Base-by-base conservation (phyloP, 2,329 filamentous ascomycete species). In the Niveomyces coronatus region DNA sequence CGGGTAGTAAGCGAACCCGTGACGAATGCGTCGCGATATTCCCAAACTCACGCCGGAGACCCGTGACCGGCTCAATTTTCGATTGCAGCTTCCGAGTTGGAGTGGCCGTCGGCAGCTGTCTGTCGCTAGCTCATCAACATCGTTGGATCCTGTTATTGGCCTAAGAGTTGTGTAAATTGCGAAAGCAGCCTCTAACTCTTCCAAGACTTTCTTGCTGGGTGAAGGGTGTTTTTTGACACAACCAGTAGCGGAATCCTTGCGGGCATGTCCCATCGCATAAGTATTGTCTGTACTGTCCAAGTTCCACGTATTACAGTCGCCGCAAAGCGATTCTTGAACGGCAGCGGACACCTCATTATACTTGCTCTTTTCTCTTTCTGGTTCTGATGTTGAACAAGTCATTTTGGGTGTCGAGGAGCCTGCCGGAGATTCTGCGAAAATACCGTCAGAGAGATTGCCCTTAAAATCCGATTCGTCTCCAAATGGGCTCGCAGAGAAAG, bases 161-260 rank as follows among this genome's bases (percentile, higher is more conserved):
- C 48, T 47, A 4, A 53, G 39, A 17, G 45, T 42, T 9, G 47
- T 46, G 35, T 61, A 62, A 15, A 51, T 48, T 37, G 52, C 53
- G 14, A 66, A 54, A 2, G 56, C 58, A 22, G 44, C 40, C 34
- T 60, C 57, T 17, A 66, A 48, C n/a, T 56, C 48, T 34, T 64
- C 55, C 16, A 67, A 48, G 9, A 55, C 57, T 20, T 53, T 50
- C 41, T 65, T 65, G 49, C 58, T 64, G 3, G 64, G 64, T 3
- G 64, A 67, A 5, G 64, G 64, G 27, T 67, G 63, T 40, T 67
- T 67, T 52, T 67, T 67, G 13, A 52, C 48, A 31, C 27, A 8
- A 10, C 11, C 28, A 8, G n/a, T 9, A 15, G 13, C 17, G 8
- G 27, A 10, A 6, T 18, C 18, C 10, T 16, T n/a, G 8, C 10